Base-by-base conservation (phyloP, 495 filamentous ascomycete genomes). In the Penicillium canescens region DNA sequence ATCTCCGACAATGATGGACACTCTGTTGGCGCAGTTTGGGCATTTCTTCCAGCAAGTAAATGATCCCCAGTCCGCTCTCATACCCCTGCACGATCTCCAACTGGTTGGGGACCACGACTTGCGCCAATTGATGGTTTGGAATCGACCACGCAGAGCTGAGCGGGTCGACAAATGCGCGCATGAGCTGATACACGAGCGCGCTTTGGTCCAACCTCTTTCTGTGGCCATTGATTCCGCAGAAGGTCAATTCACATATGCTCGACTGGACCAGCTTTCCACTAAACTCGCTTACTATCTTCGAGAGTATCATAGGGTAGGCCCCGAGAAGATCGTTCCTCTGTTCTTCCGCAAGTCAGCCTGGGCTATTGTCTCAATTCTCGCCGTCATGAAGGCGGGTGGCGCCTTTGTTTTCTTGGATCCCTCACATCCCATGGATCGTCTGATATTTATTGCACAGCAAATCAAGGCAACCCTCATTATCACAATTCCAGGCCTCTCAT, bases 271-370 rank as follows among this genome's bases (percentile, higher is more conserved):
- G 0, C 50, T 74, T 35, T 61, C 71, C 10, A 35, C 31, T n/a
- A 67, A 13, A 7, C 52, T 65, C 13, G 54, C 62, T 2, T 16
- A 21, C 8, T 9, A 56, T 42, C 50, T 71, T 2, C 20, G 35
- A 12, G 46, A 42, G 7, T 42, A 31, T 4, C 60, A 72, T 6
- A 71, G 75, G 18, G 61, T 78, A 14, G 45, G 33, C 6, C 58
- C 54, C 6, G 71, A 72, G 24, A 48, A 37, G 6, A 14, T 75
- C 1, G 70, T 83, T 6, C 77, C 77, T 2, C 41, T 83, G 2
- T 74, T 67, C 50, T 73, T 80, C n/a, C 61, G 72, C 13, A 82
- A 80, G 52, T 73, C 71, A 0, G 55, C 60, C 0, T 80, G 67
- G 66, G 67, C 71, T 9, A 42, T 74, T 1, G 60, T 82, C 20